Conservation (phyloP, 306 rosid species). For the Vigna trinervia region DNA sequence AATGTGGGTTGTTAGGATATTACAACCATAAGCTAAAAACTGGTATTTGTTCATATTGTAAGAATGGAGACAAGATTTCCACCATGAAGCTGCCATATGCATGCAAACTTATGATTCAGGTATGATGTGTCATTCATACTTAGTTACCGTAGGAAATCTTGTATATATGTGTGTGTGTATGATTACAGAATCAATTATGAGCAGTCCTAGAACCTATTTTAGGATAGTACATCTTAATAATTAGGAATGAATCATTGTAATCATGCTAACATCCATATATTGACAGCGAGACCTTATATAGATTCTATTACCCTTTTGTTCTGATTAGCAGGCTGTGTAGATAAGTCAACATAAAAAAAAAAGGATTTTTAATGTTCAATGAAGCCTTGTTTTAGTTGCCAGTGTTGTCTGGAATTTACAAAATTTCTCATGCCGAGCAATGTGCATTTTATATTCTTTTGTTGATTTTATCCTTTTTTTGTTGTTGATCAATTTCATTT, state of each 20-base stretch:
- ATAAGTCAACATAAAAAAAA: neutral
- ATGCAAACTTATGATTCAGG: slow-evolving; percentile 97
- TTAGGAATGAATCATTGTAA: no score
- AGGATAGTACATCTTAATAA: neutral
- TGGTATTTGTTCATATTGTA: slow-evolving; percentile 86
- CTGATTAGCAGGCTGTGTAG: neutral
- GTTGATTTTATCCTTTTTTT: neutral
- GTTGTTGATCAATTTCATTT: slow-evolving; percentile 21
- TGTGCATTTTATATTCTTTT: neutral
- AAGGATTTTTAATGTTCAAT: neutral
- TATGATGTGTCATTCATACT: slow-evolving; percentile 30
- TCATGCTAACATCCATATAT: no score
- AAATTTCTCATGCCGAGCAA: neutral
- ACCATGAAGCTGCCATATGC: slow-evolving; percentile 93
- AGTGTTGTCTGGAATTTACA: neutral
- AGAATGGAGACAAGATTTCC: slow-evolving; percentile 82
- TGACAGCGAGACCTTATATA: no score
- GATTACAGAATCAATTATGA: no score
- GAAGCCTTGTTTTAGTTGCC: neutral
- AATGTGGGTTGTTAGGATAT: slow-evolving; percentile 89
- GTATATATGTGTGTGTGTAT: neutral
- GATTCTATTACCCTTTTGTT: no score
- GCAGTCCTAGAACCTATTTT: neutral
- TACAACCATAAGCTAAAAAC: slow-evolving; percentile 80
- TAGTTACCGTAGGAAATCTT: neutral